phyloP scores from a whole-genome alignment of 176 grass and related monocot genomes.

The Tuctoria greenei region DNA sequence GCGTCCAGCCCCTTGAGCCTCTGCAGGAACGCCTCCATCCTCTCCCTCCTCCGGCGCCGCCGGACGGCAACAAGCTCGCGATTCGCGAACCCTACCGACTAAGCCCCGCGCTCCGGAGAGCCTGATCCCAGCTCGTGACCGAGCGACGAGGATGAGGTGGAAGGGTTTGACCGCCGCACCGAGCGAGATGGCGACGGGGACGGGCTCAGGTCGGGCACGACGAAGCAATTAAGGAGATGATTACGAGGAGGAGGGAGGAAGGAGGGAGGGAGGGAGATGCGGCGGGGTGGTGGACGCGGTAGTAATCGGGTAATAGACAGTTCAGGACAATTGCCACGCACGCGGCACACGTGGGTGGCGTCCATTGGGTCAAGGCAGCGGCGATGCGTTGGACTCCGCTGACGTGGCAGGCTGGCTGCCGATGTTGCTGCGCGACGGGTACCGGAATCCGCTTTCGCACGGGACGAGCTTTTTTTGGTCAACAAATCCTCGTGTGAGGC shows the following conservation, averaged over 20 bases:
- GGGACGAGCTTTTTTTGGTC: neutral
- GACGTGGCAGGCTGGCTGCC: constrained; percentile 36
- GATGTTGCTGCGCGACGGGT: neutral
- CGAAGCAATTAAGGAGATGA: constrained; percentile 2
- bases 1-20: constrained; percentile 88
- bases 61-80: constrained; percentile 3
- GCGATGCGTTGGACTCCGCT: constrained; percentile 37
- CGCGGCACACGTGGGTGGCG: constrained; percentile 11
- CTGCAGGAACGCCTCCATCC: constrained; percentile 67
- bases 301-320: constrained; percentile 7
- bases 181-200: constrained; percentile 30
- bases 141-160: constrained; percentile 2
- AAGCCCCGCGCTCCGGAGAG: neutral
- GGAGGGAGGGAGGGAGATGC: neutral
- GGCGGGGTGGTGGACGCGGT: neutral
- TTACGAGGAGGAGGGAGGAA: constrained; percentile 26
- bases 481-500: neutral
- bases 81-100: constrained; percentile 22
- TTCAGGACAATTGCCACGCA: constrained; percentile 23
- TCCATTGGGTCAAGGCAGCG: neutral
- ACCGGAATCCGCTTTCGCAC: neutral
- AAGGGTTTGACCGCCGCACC: constrained; percentile 36
- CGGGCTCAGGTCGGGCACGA: constrained; percentile 18
- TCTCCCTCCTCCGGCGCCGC: neutral
- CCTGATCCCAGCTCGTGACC: constrained; percentile 32